Evolutionary conservation across 768 basidiomycete species (phyloP), one percentile per base, ranked within the genome.

Genomic region (Gelatoporia subvermispora): DNA sequence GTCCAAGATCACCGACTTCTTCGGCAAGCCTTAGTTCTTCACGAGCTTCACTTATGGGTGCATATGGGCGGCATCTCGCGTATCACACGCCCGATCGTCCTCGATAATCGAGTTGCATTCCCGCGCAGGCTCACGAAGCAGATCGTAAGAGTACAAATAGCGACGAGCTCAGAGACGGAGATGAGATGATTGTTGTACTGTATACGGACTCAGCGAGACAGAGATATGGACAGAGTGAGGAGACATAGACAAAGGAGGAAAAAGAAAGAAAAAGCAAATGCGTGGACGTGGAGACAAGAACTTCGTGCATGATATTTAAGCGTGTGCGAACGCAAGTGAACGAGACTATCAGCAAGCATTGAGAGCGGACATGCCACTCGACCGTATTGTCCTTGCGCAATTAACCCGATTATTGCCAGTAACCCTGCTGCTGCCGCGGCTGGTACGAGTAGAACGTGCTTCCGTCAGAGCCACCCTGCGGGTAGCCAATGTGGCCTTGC

Each of bases 391-490:
- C 23, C 17, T 24, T 21, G 8, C 8, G 13, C 20, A 7, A 31
- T 35, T 22, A 23, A 17, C 46, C 48, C 21, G n/a, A 9, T 45
- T 45, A 73, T 64, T 74, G 71, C 72, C 74, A 75, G 59, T 76
- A 77, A 64, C 73, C 82, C 65, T 83, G 78, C 78, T 81, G 82
- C 68, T 82, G 82, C 62, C 82, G 72, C 20, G 75, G 73, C 64
- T 83, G 85, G 62, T 87, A 87, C 54, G 79, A 77, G 62, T 89
- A 88, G 62, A 86, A 89, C 28, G 53, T 49, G 57, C 69, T 75
- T 13, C 70, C 81, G 40, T 87, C 84, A 43, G 74, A 81, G 42
- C 72, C 78, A 37, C 77, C 79, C 37, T 85, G 84, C 17, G 79
- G 77, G 62, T 84, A 84, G 15, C 75, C 79, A 16, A 81, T 71